These are phyloP conservation scores for Allantophomopsis cytisporea DNA, from an alignment of 2,329 filamentous ascomycete genomes.

Conservation along the genomic window DNA sequence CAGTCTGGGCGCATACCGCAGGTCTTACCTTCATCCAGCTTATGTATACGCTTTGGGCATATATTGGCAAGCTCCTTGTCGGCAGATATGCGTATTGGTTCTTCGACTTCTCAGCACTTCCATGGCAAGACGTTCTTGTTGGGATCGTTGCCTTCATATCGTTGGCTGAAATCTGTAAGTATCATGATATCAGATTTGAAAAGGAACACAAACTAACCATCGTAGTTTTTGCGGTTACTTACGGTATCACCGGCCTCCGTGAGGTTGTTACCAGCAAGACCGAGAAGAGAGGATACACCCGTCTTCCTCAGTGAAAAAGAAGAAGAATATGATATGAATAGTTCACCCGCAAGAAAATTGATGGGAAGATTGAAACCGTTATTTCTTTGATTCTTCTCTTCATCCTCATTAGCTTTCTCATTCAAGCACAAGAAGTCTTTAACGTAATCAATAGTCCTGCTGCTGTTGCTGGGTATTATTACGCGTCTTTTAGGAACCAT, in stretches of 20 bases:
- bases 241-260: slow-evolving; percentile 9
- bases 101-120: slow-evolving; percentile 14
- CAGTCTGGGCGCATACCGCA: slow-evolving; percentile 9
- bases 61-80: slow-evolving; percentile 12
- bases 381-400: too few species aligned
- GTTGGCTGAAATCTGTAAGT: slow-evolving; percentile 12
- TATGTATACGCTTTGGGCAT: slow-evolving; percentile 16
- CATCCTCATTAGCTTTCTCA: too few species aligned
- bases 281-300: slow-evolving; percentile 9
- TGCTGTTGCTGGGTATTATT: too few species aligned
- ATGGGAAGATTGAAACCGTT: too few species aligned
- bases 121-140: slow-evolving; percentile 12
- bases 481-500: too few species aligned
- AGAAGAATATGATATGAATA: neutral
- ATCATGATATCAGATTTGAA: neutral
- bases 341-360: too few species aligned
- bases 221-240: slow-evolving; percentile 9
- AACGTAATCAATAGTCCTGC: too few species aligned
- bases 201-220: neutral
- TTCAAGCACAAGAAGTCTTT: too few species aligned
- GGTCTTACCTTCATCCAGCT: slow-evolving; percentile 10
- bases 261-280: slow-evolving; percentile 8
- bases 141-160: slow-evolving; percentile 9
- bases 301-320: slow-evolving; percentile 9
- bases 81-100: slow-evolving; percentile 16